Base-by-base conservation (phyloP, 2,329 filamentous ascomycete species). In the Microsporum ferrugineum region DNA sequence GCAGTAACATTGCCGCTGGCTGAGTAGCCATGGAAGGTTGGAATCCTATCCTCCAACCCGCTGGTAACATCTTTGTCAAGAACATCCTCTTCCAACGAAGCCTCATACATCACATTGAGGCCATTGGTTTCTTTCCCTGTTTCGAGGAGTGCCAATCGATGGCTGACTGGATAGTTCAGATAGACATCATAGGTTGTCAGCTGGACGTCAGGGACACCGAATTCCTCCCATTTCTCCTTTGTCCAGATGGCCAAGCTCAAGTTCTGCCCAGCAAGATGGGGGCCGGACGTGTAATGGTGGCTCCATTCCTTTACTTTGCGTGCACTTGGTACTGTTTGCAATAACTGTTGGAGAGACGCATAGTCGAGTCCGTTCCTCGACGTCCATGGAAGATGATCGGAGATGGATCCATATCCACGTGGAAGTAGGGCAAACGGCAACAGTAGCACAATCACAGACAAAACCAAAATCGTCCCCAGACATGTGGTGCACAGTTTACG, bases 1-100 rank as follows among this genome's bases (percentile, higher is more conserved):
- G 84, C 90, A 0, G 92, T 96, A 56, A 95, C 92, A 72, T 97
- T 95, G 33, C 92, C 92, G 63, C 81, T 91, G 3, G 91, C 91
- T 2, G 90, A 95, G 73, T 96, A 97, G 59, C 92, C 94, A 70
- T 97, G 92, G 77, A 97, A 97, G 0, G 88, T 92, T 0, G 92
- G 91, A 29, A 97, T 82, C 34, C 89, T 80, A 68, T 91, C 82
- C 7, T 82, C 75, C 53, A 90, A 77, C 27, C 84, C 82, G 17
- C 85, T 90, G 0, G 91, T 95, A 2, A 85, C 82, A 71, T 99
- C 94, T 59, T 95, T 86, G 0, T 89, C 81, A 3, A 97, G 77
- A 1, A 92, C 81, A 69, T 95, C 90, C 73, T 99, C 94, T 67
- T 88, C 84, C 45, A 97, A 76, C 0, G 84, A 86, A 0, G 91